A percentile compares a stretch with the other conserved stretches of the same genome.
Conservation (phyloP, 345 rosid genomes). For the Citrus sinensis region DVS_A1.0 CM039163.1:5656501-5657000, state of each 20-base stretch:
- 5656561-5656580: background rate
- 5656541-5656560: background rate
- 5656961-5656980: constrained; percentile 64
- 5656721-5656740: background rate
- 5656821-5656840: constrained; percentile 71
- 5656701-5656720: background rate
- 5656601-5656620: background rate
- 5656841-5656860: constrained; percentile 56
- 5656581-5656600: background rate
- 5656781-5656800: background rate
- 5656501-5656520: background rate
- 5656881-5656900: constrained; percentile 46
- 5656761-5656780: background rate
- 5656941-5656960: constrained; percentile 96
- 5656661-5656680: background rate
- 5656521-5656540: background rate
- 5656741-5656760: background rate
- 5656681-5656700: background rate
- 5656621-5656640: background rate
- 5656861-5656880: constrained; percentile 86
- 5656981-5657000: background rate
- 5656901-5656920: constrained; percentile 62
- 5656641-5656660: background rate
- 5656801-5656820: constrained; percentile 40
- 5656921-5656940: constrained; percentile 87